Percentiles rank a stretch among this genome's conserved stretches.
These are phyloP conservation scores for Candida arabinofermentans DNA, from an alignment of 805 yeast genomes.

Conservation along the genomic window DNA sequence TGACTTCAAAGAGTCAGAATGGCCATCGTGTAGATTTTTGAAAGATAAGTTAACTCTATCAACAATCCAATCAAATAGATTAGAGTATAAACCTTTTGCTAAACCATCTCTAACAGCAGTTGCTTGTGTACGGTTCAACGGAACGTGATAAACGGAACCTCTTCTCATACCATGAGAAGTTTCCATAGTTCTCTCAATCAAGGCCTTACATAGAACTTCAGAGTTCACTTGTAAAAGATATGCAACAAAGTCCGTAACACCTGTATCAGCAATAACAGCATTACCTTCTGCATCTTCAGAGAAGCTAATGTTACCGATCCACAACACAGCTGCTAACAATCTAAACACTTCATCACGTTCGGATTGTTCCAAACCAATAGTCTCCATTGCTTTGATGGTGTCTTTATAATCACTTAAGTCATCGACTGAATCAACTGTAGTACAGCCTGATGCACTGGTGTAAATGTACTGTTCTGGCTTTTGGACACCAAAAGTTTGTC, in stretches of 20 bases:
- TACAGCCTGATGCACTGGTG: slow-evolving; percentile 83
- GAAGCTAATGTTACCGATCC: slow-evolving; percentile 93
- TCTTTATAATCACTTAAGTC: slow-evolving; percentile 77
- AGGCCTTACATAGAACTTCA: slow-evolving; percentile 56
- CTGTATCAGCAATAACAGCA: slow-evolving; percentile 74
- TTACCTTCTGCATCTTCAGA: slow-evolving; percentile 84
- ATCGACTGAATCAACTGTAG: slow-evolving; percentile 80
- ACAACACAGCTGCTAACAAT: slow-evolving; percentile 75
- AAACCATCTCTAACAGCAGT: slow-evolving; percentile 92
- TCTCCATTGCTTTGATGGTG: slow-evolving; percentile 79
- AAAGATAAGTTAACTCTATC: slow-evolving; percentile 82
- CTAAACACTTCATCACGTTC: slow-evolving; percentile 93
- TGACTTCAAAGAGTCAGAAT: slow-evolving; percentile 40
- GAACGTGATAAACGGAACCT: slow-evolving; percentile 93
- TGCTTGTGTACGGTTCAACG: slow-evolving; percentile 88
- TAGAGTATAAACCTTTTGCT: slow-evolving; percentile 90
- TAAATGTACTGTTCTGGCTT: slow-evolving; percentile 90
- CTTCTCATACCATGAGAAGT: slow-evolving; percentile 86
- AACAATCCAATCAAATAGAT: slow-evolving; percentile 95
- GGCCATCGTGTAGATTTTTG: slow-evolving; percentile 28
- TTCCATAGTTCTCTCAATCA: slow-evolving; percentile 81
- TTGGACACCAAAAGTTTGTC: slow-evolving; percentile 85
- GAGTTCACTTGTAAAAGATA: slow-evolving; percentile 81
- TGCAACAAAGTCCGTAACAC: slow-evolving; percentile 94
- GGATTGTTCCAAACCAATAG: slow-evolving; percentile 73